Evolutionary conservation across 2,329 filamentous ascomycete genomes (phyloP), one percentile per base, ranked within the genome.

Genomic region (Thelonectria discophora): DNA sequence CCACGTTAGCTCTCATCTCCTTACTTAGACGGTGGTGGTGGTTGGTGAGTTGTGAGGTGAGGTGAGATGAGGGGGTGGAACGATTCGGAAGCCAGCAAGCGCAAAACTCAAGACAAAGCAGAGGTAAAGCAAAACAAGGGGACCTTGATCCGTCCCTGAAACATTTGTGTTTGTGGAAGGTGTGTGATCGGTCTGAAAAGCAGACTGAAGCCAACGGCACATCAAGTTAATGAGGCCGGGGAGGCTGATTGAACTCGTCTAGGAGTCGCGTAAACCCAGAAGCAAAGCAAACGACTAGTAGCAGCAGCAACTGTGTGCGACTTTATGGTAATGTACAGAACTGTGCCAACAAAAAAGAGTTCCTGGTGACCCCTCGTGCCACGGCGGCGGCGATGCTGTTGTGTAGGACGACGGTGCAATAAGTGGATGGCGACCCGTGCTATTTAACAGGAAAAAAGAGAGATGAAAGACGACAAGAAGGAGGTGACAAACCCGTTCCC

Each of bases 311-410:
- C 70, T 77, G 77, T 74, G 72, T 72, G 79, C 77, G 75, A 79
- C 79, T 80, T 76, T 72, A 81, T 77, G 75, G 78, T 85, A 85
- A 84, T 85, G 81, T 85, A 85, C 83, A 85, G 78, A 78, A 80
- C 77, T 78, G 77, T 76, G 74, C 67, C 72, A 73, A 73, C 68
- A 66, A 73, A 72, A 70, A 68, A 72, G 71, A 72, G 71, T 72
- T 71, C 70, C 69, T 77, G 73, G 72, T 76, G 77, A 79, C 77
- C 78, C 77, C 68, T 70, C 66, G 66, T 69, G 69, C 72, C 72
- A 69, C n/a, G n/a, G n/a, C 66, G 71, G 64, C 67, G 69, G 71
- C 68, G 72, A 24, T 24, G 24, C 24, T 73, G 69, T 62, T 73
- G 72, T 72, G 59, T 67, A 60, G 63, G 65, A 64, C 48, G 56